A percentile compares a stretch with the other conserved stretches of the same genome.
Evolutionary conservation across 805 yeast genomes (phyloP).

Genomic region (Starmera caribaea): DNA sequence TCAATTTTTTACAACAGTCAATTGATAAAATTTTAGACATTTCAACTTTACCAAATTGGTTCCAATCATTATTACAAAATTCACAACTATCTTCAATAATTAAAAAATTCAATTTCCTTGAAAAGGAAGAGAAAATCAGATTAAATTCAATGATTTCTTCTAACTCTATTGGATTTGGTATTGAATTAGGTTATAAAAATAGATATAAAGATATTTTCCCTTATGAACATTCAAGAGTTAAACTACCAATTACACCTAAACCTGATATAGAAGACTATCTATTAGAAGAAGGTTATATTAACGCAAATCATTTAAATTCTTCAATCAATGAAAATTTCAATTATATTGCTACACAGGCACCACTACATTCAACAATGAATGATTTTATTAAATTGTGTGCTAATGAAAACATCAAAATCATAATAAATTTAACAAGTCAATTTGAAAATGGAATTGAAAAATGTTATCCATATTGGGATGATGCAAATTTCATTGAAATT

Average conservation of each 20-base stretch:
- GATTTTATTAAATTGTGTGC: constrained; percentile 81
- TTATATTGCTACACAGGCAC: constrained; percentile 89
- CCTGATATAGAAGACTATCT: constrained; percentile 2
- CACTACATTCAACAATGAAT: constrained; percentile 57
- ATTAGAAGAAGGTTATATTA: constrained; percentile 52
- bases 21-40: not conserved
- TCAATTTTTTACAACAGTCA: not conserved
- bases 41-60: constrained; percentile 44
- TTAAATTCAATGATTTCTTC: constrained; percentile 32
- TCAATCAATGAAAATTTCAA: constrained; percentile 22
- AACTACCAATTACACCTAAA: constrained; percentile 23
- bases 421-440: constrained; percentile 69
- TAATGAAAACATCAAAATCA: constrained; percentile 52
- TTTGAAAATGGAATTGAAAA: constrained; percentile 70
- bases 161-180: constrained; percentile 35
- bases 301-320: constrained; percentile 63
- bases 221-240: constrained; percentile 77
- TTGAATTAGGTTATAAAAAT: constrained; percentile 74
- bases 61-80: constrained; percentile 21
- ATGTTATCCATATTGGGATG: constrained; percentile 80
- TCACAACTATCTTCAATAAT: constrained; percentile 20
- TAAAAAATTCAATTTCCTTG: constrained; percentile 55
- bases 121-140: constrained; percentile 59
- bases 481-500: constrained; percentile 28
- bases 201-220: constrained; percentile 86